Evolutionary conservation across 257 asterid genomes (phyloP), one percentile per base, ranked within the genome.

Genomic region (Eustoma russellianum): DNA sequence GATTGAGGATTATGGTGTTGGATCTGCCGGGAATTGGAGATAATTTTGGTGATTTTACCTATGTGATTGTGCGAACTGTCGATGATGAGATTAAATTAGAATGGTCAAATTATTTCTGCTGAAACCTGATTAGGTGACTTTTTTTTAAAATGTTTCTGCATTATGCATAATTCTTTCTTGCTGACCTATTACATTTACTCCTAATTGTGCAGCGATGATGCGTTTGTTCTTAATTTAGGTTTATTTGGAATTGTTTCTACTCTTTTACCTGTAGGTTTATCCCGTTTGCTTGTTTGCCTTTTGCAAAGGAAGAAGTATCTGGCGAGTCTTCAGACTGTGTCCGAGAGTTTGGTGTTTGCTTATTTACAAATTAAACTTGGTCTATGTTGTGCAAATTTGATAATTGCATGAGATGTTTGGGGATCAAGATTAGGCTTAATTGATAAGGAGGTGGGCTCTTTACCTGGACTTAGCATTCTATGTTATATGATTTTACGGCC

Each of bases 11-110:
- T 61, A 40, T 52, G 13, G 13, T 53, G 14, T 44, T 61, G 59
- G 66, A 61, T 61, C 66, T 61, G 66, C 8, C 53, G 9, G 30
- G 59, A 45, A 52, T 61, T 61, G 13, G 28, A 44, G 30, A 46
- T 44, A 5, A 44, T 43, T 52, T 61, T 55, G 24, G 55, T 50
- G 15, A 33, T 17, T 64, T 44, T 28, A 17, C 18, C 46, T 44
- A 24, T 24, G 30, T 13, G 24, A 14, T 12, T 46, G 28, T 28
- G 15, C 5, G 38, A 13, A 48, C 17, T 48, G 10, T 17, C 33
- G 44, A 13, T 17, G 13, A 10, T n/a, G 8, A 0, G 34, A 12
- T 46, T 35, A 46, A 30, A 33, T 53, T 30, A 41, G 9, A 10
- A 34, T 17, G 40, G 17, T 38, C 46, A 28, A 53, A 53, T 34